phyloP scores from a whole-genome alignment of 805 yeast species.

The Grigorovia humatica region DNA sequence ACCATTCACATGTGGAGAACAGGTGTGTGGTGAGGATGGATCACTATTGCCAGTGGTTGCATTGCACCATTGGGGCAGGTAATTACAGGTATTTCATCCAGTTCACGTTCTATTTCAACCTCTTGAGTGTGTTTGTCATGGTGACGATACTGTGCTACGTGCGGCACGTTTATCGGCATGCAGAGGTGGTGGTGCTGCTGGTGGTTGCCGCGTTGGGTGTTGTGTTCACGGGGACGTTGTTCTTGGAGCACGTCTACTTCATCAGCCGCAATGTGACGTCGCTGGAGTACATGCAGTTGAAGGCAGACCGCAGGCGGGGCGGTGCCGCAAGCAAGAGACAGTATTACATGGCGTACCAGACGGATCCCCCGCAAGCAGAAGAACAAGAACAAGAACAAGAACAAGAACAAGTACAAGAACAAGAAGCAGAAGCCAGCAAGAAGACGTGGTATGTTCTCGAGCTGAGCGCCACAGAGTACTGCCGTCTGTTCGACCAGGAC shows the following conservation, averaged over 20 bases:
- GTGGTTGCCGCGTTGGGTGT: constrained; percentile 34
- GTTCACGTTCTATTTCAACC: constrained; percentile 33
- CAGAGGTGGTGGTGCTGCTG: constrained; percentile 41
- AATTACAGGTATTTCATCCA: constrained; percentile 55
- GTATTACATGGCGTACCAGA: not conserved
- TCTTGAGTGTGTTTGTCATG: constrained; percentile 32
- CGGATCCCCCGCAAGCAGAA: not conserved
- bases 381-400: not conserved
- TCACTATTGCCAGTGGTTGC: constrained; percentile 76
- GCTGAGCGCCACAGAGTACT: constrained; percentile 22
- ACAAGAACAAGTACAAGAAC: not conserved
- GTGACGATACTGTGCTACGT: constrained; percentile 31
- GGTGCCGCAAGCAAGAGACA: not conserved
- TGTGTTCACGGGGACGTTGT: constrained; percentile 33
- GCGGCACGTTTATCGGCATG: constrained; percentile 28
- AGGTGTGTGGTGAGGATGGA: constrained; percentile 68
- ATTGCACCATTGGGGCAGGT: constrained; percentile 54
- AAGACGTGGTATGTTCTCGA: constrained; percentile 33
- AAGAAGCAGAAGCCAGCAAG: not conserved
- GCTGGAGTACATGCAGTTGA: constrained; percentile 40
- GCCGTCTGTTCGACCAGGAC: constrained; percentile 17
- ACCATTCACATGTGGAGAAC: constrained; percentile 49
- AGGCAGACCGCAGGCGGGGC: not conserved
- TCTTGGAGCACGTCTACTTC: constrained; percentile 35
- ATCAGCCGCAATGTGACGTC: constrained; percentile 43